Base-by-base conservation (phyloP, 805 yeast species). In the Pichia ethanolica region DNA sequence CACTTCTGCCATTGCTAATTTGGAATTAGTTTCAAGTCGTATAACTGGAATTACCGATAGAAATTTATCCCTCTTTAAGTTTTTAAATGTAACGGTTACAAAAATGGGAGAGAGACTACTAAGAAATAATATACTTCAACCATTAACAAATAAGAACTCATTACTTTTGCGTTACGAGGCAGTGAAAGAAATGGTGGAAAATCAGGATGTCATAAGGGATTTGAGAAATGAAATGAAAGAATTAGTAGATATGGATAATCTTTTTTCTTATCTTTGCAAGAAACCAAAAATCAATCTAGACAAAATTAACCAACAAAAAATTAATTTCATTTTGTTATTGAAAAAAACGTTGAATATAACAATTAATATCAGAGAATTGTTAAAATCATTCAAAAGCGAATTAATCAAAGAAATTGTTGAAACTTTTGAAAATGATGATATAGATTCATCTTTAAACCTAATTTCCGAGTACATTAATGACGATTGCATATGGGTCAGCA, bases 81-180 rank as follows among this genome's bases (percentile, higher is more conserved):
- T 64, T 39, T 52, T 75, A 41, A 66, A 75, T 53, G 53, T 58
- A 1, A 73, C 78, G 0, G 50, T 57, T 0, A 75, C 81, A 0
- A 71, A 67, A 46, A 76, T 75, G 80, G 81, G 80, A 0, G 60
- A 58, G 13, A 53, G 79, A 45, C 50, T 69, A 7, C 56, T 77
- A 44, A 65, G 68, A 51, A 70, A 64, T 35, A 73, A 67, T 46
- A 67, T 75, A 4, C 52, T 75, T n/a, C 81, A 75, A 49, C 81
- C 80, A 0, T 54, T 75, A 13, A 72, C 76, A 0, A 71, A 72
- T 52, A 51, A 50, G 14, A 51, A 53, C 0, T 67, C 72, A 26
- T 66, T 76, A 3, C 48, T 55, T 10, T 54, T 67, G 38, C 61
- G 81, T 38, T 55, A 65, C 11, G 64, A 63, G 5, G 61, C 75